Base-by-base conservation (phyloP, 2,329 filamentous ascomycete species). In the Penicillium sp. region DNA sequence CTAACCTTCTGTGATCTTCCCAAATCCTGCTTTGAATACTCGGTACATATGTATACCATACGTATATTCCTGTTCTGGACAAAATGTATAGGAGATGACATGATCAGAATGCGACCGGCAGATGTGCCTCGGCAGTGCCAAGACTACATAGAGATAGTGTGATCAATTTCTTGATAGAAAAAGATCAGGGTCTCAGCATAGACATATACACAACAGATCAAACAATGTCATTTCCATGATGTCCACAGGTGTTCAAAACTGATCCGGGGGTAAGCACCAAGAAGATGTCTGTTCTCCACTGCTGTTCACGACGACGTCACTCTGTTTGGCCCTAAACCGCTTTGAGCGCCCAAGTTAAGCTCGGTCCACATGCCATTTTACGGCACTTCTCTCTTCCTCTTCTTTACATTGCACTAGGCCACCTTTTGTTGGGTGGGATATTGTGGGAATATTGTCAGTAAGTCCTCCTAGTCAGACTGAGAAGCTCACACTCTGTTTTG, bases 301-400 rank as follows among this genome's bases (percentile, higher is more conserved):
- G 45, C 18, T 44, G 38, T 45, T 51, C 49, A 51, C 49, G 16
- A 69, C 65, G 69, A 72, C 69, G 70, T 72, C 70, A 72, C 61
- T 66, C 50, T 59, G 49, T 51, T 39, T 50, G 43, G 53, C 58
- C 50, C 60, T 64, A 64, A 65, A 61, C 65, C 64, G 48, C 39
- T 50, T 65, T 46, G 50, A 58, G 64, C 24, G 32, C 20, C 10
- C 3, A 24, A 9, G 29, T 44, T 50, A 57, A 63, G 61, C 62
- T 60, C 59, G 65, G 61, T 51, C 67, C 66, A 69, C 66, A 61
- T 64, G 60, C 58, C 58, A 61, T 55, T 61, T 58, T 55, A 44
- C 60, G 53, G 31, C 35, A 37, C 43, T 49, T 55, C 34, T 20
- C 38, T 22, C 57, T 53, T 49, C 48, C 46, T 35, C 45, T 50